These are phyloP conservation scores for Naganishia sp. DNA, from an alignment of 1,284 basidiomycete species.

Conservation along the genomic window DNA sequence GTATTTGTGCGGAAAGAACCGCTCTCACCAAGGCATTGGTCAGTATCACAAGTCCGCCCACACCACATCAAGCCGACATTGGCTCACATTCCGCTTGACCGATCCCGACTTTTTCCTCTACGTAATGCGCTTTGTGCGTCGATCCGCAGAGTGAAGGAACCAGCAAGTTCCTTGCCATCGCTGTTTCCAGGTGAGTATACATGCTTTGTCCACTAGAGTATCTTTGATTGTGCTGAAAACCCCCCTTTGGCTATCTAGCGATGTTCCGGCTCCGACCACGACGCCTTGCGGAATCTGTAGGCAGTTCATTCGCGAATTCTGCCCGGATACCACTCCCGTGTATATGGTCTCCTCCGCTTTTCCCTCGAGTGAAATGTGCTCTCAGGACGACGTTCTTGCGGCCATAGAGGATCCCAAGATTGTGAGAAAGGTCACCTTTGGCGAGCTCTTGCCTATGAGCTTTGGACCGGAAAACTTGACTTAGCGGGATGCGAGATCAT, in stretches of 20 bases:
- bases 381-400: slow-evolving; percentile 39
- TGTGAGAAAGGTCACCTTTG: slow-evolving; percentile 67
- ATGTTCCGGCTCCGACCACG: slow-evolving; percentile 62
- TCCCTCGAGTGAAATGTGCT: slow-evolving; percentile 45
- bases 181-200: slow-evolving; percentile 66
- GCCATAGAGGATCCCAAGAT: slow-evolving; percentile 44
- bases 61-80: background rate
- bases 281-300: slow-evolving; percentile 90
- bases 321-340: slow-evolving; percentile 69
- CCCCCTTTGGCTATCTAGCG: slow-evolving; percentile 52
- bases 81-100: background rate
- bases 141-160: slow-evolving; percentile 70
- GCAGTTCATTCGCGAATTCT: slow-evolving; percentile 88
- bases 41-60: slow-evolving; percentile 44
- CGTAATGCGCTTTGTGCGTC: background rate
- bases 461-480: slow-evolving; percentile 78
- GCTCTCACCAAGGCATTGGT: slow-evolving; percentile 84
- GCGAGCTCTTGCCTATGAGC: slow-evolving; percentile 75
- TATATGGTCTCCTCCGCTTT: slow-evolving; percentile 74
- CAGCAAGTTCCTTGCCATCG: slow-evolving; percentile 67
- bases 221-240: slow-evolving; percentile 13
- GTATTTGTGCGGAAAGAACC: slow-evolving; percentile 84
- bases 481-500: background rate
- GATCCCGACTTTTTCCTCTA: background rate
- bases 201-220: slow-evolving; percentile 5